These are phyloP conservation scores for Epichloe aotearoae DNA, from an alignment of 2,329 filamentous ascomycete species.

Conservation along the genomic window DNA sequence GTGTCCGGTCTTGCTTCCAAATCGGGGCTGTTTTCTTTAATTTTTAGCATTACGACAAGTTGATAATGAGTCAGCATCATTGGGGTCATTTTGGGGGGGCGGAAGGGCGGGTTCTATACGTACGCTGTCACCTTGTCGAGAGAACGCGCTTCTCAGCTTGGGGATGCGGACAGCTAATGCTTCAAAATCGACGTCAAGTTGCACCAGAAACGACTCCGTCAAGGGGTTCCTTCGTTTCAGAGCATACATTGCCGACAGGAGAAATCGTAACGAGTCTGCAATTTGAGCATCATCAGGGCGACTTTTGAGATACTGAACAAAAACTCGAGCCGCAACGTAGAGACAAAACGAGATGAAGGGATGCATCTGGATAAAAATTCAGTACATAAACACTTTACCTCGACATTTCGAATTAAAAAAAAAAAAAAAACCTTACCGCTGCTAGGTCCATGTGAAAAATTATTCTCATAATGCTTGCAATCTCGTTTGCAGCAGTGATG, in stretches of 20 bases:
- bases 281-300: conserved; percentile 72
- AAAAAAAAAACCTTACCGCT: conserved; percentile 41
- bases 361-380: conserved; percentile 56
- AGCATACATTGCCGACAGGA: conserved; percentile 81
- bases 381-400: background rate
- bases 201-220: conserved; percentile 87
- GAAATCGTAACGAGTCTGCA: conserved; percentile 73
- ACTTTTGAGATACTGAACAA: conserved; percentile 92
- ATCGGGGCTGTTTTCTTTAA: background rate
- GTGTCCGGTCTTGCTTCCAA: conserved; percentile 1
- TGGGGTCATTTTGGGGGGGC: too few relatives aligned
- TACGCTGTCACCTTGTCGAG: conserved; percentile 39
- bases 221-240: conserved; percentile 79
- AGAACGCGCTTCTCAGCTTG: conserved; percentile 40
- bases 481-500: conserved; percentile 85
- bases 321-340: conserved; percentile 89
- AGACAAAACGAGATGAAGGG: conserved; percentile 92
- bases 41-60: background rate
- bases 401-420: background rate
- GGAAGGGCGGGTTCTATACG: conserved; percentile 17
- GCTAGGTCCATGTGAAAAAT: conserved; percentile 82
- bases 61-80: too few relatives aligned
- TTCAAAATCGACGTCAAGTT: conserved; percentile 84
- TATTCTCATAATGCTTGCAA: conserved; percentile 90
- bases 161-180: conserved; percentile 50